phyloP scores from a whole-genome alignment of 2,329 filamentous ascomycete genomes.

The Phyllosticta paracitricarpa region DNA sequence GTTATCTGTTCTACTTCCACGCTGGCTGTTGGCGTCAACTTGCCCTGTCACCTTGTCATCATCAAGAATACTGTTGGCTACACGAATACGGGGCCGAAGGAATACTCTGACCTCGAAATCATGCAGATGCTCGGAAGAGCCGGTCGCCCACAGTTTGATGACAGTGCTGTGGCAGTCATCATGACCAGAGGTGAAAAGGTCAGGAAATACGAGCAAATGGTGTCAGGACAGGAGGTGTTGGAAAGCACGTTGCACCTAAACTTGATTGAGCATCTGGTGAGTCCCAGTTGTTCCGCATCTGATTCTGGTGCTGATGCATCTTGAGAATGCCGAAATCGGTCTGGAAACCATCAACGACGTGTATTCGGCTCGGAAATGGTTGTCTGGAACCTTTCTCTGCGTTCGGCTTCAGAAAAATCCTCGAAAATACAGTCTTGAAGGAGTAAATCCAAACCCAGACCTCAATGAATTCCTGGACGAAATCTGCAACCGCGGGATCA shows the following conservation, averaged over 20 bases:
- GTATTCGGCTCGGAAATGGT: slow-evolving; percentile 60
- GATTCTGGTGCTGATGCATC: not conserved
- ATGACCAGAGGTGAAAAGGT: slow-evolving; percentile 61
- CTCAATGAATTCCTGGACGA: slow-evolving; percentile 57
- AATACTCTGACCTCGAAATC: slow-evolving; percentile 73
- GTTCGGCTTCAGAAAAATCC: slow-evolving; percentile 65
- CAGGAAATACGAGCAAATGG: slow-evolving; percentile 59
- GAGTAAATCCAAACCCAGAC: slow-evolving; percentile 37
- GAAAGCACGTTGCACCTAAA: slow-evolving; percentile 74
- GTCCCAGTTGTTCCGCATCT: not conserved
- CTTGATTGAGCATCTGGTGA: slow-evolving; percentile 62
- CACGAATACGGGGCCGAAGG: slow-evolving; percentile 46
- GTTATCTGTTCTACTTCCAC: slow-evolving; percentile 85
- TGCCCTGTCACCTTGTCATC: slow-evolving; percentile 74
- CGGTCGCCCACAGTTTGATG: slow-evolving; percentile 74
- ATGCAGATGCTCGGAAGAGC: slow-evolving; percentile 88
- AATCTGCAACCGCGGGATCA: slow-evolving; percentile 61
- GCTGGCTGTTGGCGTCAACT: slow-evolving; percentile 70
- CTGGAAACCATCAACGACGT: slow-evolving; percentile 61
- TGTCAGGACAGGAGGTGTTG: slow-evolving; percentile 60
- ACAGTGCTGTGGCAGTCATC: slow-evolving; percentile 66
- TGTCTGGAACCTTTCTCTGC: slow-evolving; percentile 67
- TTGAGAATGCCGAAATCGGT: slow-evolving; percentile 66
- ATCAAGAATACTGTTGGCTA: slow-evolving; percentile 69
- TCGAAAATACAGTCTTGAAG: slow-evolving; percentile 56